These are phyloP conservation scores for Sporothrix pallida DNA, from an alignment of 2,329 filamentous ascomycete species.

Conservation along the genomic window DNA sequence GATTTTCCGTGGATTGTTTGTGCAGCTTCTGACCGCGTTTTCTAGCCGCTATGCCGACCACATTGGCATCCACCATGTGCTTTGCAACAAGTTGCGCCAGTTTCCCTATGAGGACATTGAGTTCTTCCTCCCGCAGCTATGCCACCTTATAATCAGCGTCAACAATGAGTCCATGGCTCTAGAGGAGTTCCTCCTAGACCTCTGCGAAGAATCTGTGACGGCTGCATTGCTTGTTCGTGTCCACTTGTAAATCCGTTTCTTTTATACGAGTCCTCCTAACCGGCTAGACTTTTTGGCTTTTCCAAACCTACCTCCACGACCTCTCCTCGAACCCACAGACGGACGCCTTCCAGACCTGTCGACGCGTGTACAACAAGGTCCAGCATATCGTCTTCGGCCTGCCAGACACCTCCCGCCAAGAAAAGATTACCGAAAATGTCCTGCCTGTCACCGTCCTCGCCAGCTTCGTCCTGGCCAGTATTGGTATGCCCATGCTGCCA, in stretches of 20 bases:
- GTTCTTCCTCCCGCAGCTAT: conserved; percentile 88
- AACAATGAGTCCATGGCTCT: conserved; percentile 91
- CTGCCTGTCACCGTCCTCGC: conserved; percentile 80
- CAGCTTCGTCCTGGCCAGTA: conserved; percentile 77
- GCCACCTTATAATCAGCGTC: conserved; percentile 84
- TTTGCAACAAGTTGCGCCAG: conserved; percentile 86
- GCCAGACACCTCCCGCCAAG: conserved; percentile 69
- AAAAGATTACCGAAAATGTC: conserved; percentile 82
- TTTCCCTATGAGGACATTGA: conserved; percentile 92
- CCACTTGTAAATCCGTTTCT: not conserved
- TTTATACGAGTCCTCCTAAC: not conserved
- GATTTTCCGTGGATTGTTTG: not conserved
- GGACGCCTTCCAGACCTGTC: conserved; percentile 79
- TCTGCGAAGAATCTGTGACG: conserved; percentile 87
- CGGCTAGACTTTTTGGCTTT: conserved; percentile 82
- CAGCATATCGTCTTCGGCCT: conserved; percentile 86
- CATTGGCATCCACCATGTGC: conserved; percentile 86
- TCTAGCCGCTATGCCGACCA: conserved; percentile 83
- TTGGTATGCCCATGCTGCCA: conserved; percentile 77
- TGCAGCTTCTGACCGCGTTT: not conserved
- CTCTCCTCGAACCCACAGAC: conserved; percentile 76
- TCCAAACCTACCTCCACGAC: conserved; percentile 86
- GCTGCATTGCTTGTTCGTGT: conserved; percentile 75
- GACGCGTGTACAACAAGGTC: conserved; percentile 85
- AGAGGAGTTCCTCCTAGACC: conserved; percentile 83